Base-by-base conservation (phyloP, 2,329 filamentous ascomycete species). In the Colletotrichum magnum region DNA sequence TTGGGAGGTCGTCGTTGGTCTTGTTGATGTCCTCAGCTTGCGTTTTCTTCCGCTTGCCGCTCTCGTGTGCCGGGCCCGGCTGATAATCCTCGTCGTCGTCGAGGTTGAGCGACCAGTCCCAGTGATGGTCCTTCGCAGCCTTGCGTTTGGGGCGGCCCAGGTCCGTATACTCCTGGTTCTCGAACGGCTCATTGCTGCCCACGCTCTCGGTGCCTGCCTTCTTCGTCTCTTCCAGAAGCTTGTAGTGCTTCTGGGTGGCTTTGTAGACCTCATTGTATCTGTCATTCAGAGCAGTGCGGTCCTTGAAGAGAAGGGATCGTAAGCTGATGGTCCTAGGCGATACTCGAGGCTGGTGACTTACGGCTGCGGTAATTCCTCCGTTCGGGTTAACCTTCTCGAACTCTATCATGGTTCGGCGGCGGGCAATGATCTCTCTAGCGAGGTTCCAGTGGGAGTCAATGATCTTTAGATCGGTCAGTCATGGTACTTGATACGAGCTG, bases 341-440 rank as follows among this genome's bases (percentile, higher is more conserved):
- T 32, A 32, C 28, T 32, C 28, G 28, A 9, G 28, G 28, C 7
- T 32, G 28, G 6, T n/a, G 9, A 15, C 41, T 6, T 7, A 58
- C 54, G 12, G 54, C 18, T 28, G 54, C 13, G 16, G 7, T 47
- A 12, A 41, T 5, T 12, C 26, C 6, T 16, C 13, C 18, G 18
- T 1, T 13, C 39, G 21, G 6, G 24, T 32, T 47, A 15, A 36
- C 2, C 45, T 58, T 24, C 24, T n/a, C 36, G 16, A n/a, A 45
- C 9, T 45, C 39, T 1, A 58, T 4, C 39, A 58, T 58, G 39
- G 15, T 6, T 4, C 24, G 43, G 16, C 57, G 24, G 24, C 26
- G 57, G 6, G 57, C 57, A n/a, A 58, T 50, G 43, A 58, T 24
- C 6, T 58, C 26, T 9, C 57, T 24, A 4, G 57, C 57, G 21